Base-by-base conservation (phyloP, 2,329 filamentous ascomycete species). In the Dothiorella sarmentorum region DNA sequence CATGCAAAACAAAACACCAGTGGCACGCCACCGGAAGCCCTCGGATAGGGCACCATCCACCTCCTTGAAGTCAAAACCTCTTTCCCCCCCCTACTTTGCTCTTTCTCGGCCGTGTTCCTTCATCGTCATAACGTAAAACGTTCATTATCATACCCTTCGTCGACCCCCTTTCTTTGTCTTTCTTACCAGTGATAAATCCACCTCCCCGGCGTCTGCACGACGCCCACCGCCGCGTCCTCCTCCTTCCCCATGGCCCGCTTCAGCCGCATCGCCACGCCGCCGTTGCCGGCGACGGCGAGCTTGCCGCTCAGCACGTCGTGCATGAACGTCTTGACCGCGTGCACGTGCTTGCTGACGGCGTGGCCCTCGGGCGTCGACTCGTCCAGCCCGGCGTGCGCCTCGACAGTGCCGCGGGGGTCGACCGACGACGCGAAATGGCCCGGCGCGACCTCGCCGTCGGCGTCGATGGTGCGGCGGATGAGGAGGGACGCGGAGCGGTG, bases 371-470 rank as follows among this genome's bases (percentile, higher is more conserved):
- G 24, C 64, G 67, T 22, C 69, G 69, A 4, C 71, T 66, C 63
- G 68, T 68, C 42, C 31, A 47, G 6, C 4, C 43, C 55, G 33
- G 55, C 55, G 55, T 47, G 42, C 31, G 35, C 44, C 38, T 47
- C 42, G 43, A 37, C 10, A 15, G 18, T 29, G 33, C 55, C 40
- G 11, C 13, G 26, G 27, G 15, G 10, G 29, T 31, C 24, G 33
- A 17, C 9, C 33, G 37, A 70, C 7, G 69, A 64, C n/a, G 71
- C 67, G 22, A 72, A 63, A 4, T 67, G 68, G 4, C 69, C 69
- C 2, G 70, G 71, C 9, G 69, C 64, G 20, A 74, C 69, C 40
- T 74, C 71, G 33, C 70, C 71, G 15, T 70, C 68, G 35, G 63
- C 58, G 26, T 73, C 69, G 44, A 65, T 55, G 44, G 33, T 7